phyloP scores from a whole-genome alignment of 768 basidiomycete species.

The Mrakia blollopis region DNA sequence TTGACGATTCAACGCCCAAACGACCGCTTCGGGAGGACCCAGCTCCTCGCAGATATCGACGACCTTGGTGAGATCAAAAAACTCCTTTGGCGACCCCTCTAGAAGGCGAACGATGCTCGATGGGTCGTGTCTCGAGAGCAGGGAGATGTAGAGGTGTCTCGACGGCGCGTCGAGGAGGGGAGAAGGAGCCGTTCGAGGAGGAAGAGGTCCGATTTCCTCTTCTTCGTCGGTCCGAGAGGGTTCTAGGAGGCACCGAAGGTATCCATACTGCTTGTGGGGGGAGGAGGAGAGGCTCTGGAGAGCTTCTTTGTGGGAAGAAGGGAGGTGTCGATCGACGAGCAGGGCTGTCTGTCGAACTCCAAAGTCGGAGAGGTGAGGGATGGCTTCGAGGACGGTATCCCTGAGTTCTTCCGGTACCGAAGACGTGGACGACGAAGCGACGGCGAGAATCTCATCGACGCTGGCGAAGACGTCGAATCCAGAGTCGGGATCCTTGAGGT shows the following conservation, averaged over 20 bases:
- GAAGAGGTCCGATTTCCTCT: slow-evolving; percentile 29
- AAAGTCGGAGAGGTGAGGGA: slow-evolving; percentile 60
- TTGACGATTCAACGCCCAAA: slow-evolving; percentile 70
- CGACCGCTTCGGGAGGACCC: slow-evolving; percentile 64
- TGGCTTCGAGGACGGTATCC: slow-evolving; percentile 53
- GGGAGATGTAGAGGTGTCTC: slow-evolving; percentile 60
- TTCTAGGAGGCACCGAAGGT: slow-evolving; percentile 69
- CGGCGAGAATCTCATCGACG: slow-evolving; percentile 58
- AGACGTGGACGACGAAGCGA: slow-evolving; percentile 46
- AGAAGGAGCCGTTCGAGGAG: slow-evolving; percentile 43
- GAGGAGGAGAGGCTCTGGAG: slow-evolving; percentile 52
- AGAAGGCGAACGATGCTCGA: slow-evolving; percentile 60
- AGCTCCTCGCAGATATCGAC: slow-evolving; percentile 62
- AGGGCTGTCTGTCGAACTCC: slow-evolving; percentile 64
- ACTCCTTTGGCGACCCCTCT: slow-evolving; percentile 52
- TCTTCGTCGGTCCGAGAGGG: slow-evolving; percentile 45
- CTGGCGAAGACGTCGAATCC: slow-evolving; percentile 59
- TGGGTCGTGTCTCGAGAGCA: slow-evolving; percentile 70
- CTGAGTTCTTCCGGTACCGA: slow-evolving; percentile 57
- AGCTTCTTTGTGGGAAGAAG: slow-evolving; percentile 62
- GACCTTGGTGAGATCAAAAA: slow-evolving; percentile 57
- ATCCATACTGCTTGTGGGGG: slow-evolving; percentile 61
- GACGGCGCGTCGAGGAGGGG: slow-evolving; percentile 52
- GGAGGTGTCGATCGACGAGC: slow-evolving; percentile 64
- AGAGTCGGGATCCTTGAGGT: slow-evolving; percentile 63